Evolutionary conservation across 176 grass and related monocot genomes (phyloP).

Genomic region (Olyra latifolia): DNA sequence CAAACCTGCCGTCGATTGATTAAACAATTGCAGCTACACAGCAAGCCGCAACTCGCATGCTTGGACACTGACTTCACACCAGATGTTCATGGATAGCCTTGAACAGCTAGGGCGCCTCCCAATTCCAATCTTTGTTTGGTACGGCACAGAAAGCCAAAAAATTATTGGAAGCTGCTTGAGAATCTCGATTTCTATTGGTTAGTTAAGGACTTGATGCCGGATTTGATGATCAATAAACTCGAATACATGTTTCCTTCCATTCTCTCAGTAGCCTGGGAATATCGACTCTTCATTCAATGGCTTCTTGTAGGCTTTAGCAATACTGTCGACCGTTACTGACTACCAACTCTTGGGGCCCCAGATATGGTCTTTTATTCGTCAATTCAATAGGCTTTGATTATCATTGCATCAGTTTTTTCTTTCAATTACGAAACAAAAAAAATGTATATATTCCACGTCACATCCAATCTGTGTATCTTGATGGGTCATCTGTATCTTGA

Average conservation of each 20-base stretch:
- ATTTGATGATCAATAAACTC: conserved; percentile 39
- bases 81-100: not conserved
- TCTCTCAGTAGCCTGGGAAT: conserved; percentile 14
- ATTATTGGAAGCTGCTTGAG: not conserved
- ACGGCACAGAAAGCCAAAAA: not conserved
- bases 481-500: conserved; percentile 17
- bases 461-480: conserved; percentile 6
- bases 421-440: conserved; percentile 10
- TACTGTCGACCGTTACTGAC: conserved; percentile 1
- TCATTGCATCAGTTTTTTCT: not conserved
- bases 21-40: conserved; percentile 19
- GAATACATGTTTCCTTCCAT: conserved; percentile 15
- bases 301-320: not conserved
- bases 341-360: conserved; percentile 25
- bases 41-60: conserved; percentile 47
- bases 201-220: conserved; percentile 11
- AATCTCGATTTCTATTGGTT: not conserved
- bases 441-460: not conserved
- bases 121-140: not conserved
- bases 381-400: conserved; percentile 6
- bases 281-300: conserved; percentile 16
- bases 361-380: not conserved
- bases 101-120: not conserved
- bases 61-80: conserved; percentile 47
- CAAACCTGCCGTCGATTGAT: conserved; percentile 13